Base-by-base conservation (phyloP, 208 protist species). In the Trypanosoma conorhini region DNA sequence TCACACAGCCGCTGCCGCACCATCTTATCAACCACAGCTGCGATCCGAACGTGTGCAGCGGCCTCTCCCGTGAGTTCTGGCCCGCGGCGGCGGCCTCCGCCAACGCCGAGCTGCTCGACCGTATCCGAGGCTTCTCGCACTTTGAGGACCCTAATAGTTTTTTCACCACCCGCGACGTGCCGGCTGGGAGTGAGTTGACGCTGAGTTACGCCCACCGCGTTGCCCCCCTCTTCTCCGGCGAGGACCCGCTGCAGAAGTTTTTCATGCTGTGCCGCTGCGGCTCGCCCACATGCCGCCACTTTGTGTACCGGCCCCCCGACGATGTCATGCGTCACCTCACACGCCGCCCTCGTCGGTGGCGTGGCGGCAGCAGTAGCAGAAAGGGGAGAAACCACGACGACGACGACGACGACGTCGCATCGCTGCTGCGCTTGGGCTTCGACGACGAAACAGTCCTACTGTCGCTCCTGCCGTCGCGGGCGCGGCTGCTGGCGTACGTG, bases 1-100 rank as follows among this genome's bases (percentile, higher is more conserved):
- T 91, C n/a, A 76, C 77, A 22, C 85, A 86, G 70, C 77, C 82
- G 28, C 78, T 82, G 59, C 82, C 87, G 51, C 85, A 90, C 65
- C 87, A 93, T 67, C 35, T 93, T 0, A 72, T 93, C 66, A 93
- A 93, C 74, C 88, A 93, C 66, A 89, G 83, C 79, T 93, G 88
- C 66, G 67, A 72, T 26, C 61, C 85, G 3, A 93, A 93, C 62
- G 74, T 88, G 3, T 87, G 83, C 46, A 76, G 78, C 35, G 85
- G 88, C 15, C 79, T 93, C 31, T 93, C 88, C 15, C 77, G 38
- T n/a, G 57, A 69, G 30, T 89, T 88, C 54, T 93, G 85, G 88
- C 67, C 58, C 0, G 77, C 83, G 15, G 85, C 83, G 3, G 33
- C 24, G 17, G 66, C 70, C 0, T 76, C 70, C 17, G 67, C 19